Percentiles rank a stretch among this genome's conserved stretches.
phyloP scores from a whole-genome alignment of 345 rosid genomes.

The Syzygium oleosum region DNA sequence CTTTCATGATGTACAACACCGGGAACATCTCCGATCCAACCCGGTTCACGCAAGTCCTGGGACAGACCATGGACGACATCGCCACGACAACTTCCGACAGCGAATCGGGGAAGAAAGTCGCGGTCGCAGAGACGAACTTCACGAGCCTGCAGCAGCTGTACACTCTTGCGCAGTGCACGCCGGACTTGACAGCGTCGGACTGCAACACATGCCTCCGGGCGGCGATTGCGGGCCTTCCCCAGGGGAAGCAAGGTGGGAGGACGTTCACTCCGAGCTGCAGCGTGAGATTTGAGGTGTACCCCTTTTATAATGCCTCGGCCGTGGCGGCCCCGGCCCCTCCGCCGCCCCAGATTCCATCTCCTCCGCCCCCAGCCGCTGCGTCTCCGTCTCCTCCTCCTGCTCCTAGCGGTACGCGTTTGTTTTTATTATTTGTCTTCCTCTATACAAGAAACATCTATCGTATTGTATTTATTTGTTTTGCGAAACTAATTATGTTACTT shows the following conservation, averaged over 20 bases:
- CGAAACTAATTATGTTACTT: background rate
- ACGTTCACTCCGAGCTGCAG: background rate
- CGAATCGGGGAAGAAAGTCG: background rate
- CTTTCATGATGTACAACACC: background rate
- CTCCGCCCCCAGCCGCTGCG: no score
- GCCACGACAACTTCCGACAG: slow-evolving; percentile 3
- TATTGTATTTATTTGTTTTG: background rate
- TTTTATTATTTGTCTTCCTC: background rate
- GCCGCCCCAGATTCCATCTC: background rate
- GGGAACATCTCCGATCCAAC: slow-evolving; percentile 13
- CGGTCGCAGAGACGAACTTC: slow-evolving; percentile 4
- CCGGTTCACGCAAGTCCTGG: background rate
- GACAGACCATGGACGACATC: background rate
- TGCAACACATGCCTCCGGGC: slow-evolving; percentile 27
- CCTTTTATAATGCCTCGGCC: background rate
- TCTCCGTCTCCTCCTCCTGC: background rate
- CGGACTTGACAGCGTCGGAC: slow-evolving; percentile 22
- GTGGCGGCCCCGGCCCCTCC: background rate
- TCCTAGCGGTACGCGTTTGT: background rate
- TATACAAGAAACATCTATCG: background rate
- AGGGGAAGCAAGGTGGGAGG: background rate
- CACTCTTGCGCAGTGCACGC: slow-evolving; percentile 2
- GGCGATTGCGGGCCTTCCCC: background rate
- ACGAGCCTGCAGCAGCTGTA: slow-evolving; percentile 11
- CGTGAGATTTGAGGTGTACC: background rate